phyloP scores from a whole-genome alignment of 2,329 filamentous ascomycete species.

The Pezicula carpinea region DNA sequence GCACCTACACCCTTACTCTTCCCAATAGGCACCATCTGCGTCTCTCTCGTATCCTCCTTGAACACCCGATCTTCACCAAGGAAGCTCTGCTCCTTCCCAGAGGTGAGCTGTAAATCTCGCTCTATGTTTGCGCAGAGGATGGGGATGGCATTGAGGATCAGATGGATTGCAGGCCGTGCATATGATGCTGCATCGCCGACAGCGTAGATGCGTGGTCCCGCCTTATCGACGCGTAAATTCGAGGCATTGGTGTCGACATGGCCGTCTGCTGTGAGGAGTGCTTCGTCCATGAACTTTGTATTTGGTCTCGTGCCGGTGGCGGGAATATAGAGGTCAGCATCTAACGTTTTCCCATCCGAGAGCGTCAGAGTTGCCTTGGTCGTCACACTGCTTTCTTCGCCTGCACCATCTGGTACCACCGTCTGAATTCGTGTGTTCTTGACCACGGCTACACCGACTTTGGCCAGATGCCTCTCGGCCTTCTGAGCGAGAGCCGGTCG shows the following conservation, averaged over 20 bases:
- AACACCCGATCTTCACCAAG: slow-evolving; percentile 31
- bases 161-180: slow-evolving; percentile 37
- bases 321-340: slow-evolving; percentile 45
- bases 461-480: slow-evolving; percentile 37
- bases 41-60: slow-evolving; percentile 38
- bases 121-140: slow-evolving; percentile 43
- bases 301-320: slow-evolving; percentile 38
- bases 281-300: slow-evolving; percentile 32
- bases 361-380: slow-evolving; percentile 33
- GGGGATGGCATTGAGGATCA: slow-evolving; percentile 36
- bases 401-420: slow-evolving; percentile 29
- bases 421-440: slow-evolving; percentile 34
- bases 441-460: slow-evolving; percentile 42
- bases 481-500: slow-evolving; percentile 33
- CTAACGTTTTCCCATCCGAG: slow-evolving; percentile 32
- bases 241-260: slow-evolving; percentile 33
- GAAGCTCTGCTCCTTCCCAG: slow-evolving; percentile 17
- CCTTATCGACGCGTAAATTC: slow-evolving; percentile 34
- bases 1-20: slow-evolving; percentile 40
- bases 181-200: slow-evolving; percentile 40
- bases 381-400: slow-evolving; percentile 19
- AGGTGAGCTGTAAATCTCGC: slow-evolving; percentile 39
- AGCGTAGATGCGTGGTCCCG: slow-evolving; percentile 38
- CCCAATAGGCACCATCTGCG: slow-evolving; percentile 44
- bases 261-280: slow-evolving; percentile 30